Evolutionary conservation across 2,329 filamentous ascomycete species (phyloP), one percentile per base, ranked within the genome.

Genomic region (Penicillium glabrum): DNA sequence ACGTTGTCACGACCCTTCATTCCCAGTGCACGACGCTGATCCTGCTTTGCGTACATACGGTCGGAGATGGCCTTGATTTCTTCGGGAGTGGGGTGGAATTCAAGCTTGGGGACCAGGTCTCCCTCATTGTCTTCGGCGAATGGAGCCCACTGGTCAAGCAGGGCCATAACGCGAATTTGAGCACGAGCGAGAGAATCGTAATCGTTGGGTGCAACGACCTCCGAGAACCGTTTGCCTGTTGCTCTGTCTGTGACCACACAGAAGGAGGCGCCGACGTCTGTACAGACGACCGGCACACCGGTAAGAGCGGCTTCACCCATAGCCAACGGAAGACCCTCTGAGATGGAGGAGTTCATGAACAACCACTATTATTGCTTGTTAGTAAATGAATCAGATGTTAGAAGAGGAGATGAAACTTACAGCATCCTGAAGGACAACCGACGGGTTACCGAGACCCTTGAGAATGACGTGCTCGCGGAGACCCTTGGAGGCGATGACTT

Each of bases 361-460:
- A 51, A 27, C 49, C 49, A 51, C 37, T 48, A 13, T 11, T 5
- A n/a, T 7, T 26, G 16, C 39, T 49, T 37, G 31, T 37, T 11
- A 39, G 31, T 33, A 7, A 7, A 33, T 23, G 33, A n/a, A 14
- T 2, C 9, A 46, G 2, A 8, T 39, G 6, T 19, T 3, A 2
- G 2, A 6, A 16, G 29, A 16, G 7, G 33, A n/a, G 10, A 21
- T 14, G n/a, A 13, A 13, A 49, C 46, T 49, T 49, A 49, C 46
- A 37, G 49, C 49, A 43, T 51, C 49, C 19, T 51, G 49, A 24
- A 51, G 49, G n/a, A 51, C 49, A 14, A 51, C 37, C 10, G 49
- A 51, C 33, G 49, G 49, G 49, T 51, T 51, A 45, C 49, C 49
- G n/a, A 51, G 49, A 51, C 49, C 49, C 49, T 51, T 51, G 37